Conservation (phyloP, 495 filamentous ascomycete species). For the Tuber indicum region DNA sequence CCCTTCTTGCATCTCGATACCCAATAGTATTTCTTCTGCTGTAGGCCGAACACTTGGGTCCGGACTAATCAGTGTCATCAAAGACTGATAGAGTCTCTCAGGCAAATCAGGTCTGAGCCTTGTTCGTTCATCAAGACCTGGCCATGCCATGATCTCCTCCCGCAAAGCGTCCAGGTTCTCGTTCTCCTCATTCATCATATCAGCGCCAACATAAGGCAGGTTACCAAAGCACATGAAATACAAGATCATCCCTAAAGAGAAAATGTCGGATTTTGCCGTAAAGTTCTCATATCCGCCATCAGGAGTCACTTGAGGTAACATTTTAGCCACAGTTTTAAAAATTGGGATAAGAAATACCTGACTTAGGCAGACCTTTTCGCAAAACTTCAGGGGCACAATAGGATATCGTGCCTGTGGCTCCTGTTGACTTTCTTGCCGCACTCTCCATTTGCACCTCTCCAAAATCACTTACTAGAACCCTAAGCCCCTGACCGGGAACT, state of each 20-base stretch:
- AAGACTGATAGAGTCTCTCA: slow-evolving; percentile 72
- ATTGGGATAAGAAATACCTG: background rate
- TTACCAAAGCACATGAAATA: slow-evolving; percentile 95
- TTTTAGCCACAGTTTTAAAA: slow-evolving; percentile 7
- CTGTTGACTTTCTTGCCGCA: slow-evolving; percentile 73
- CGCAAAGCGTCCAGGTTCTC: slow-evolving; percentile 88
- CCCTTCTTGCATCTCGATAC: slow-evolving; percentile 60
- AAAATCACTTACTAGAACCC: slow-evolving; percentile 91
- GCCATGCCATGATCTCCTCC: slow-evolving; percentile 79
- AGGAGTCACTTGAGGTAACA: slow-evolving; percentile 50
- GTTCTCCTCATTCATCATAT: slow-evolving; percentile 78
- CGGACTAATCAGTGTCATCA: slow-evolving; percentile 72
- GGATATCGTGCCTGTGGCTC: slow-evolving; percentile 90
- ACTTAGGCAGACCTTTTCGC: slow-evolving; percentile 46
- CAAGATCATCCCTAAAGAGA: slow-evolving; percentile 94
- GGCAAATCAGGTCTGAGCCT: slow-evolving; percentile 74
- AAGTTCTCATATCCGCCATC: slow-evolving; percentile 80
- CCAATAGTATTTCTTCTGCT: slow-evolving; percentile 77
- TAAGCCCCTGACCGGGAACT: slow-evolving; percentile 48
- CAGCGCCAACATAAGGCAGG: slow-evolving; percentile 75
- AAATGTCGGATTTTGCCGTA: slow-evolving; percentile 91
- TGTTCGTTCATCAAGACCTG: slow-evolving; percentile 72
- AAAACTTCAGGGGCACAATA: slow-evolving; percentile 96
- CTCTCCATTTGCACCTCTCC: slow-evolving; percentile 86
- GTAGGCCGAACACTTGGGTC: slow-evolving; percentile 71